Conservation (phyloP, 2,329 filamentous ascomycete species). For the Ophiostoma ips region DNA sequence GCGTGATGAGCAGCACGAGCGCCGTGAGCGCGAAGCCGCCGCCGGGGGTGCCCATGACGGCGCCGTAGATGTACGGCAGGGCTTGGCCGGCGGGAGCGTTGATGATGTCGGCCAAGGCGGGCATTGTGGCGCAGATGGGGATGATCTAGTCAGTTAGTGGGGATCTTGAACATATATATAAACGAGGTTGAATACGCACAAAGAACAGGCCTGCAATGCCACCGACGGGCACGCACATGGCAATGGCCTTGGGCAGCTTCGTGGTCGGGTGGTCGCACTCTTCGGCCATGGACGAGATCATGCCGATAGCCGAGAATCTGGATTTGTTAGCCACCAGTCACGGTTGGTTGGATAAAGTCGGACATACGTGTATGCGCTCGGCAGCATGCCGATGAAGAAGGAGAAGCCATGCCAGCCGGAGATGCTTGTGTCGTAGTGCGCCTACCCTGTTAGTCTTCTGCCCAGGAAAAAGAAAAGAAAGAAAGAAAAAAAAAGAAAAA, state of each 20-base stretch:
- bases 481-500: not conserved
- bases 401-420: constrained; percentile 29
- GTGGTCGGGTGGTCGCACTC: constrained; percentile 8
- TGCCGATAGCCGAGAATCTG: constrained; percentile 8
- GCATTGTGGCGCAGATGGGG: constrained; percentile 37
- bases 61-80: constrained; percentile 31
- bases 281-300: constrained; percentile 11
- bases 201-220: constrained; percentile 9
- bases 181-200: not conserved
- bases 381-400: constrained; percentile 10
- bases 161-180: not conserved
- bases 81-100: constrained; percentile 29
- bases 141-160: constrained; percentile 19
- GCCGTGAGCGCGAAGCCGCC: constrained; percentile 29
- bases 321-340: not conserved
- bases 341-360: not conserved
- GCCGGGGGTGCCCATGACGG: constrained; percentile 26
- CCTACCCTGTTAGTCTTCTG: not conserved
- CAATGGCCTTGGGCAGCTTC: constrained; percentile 6
- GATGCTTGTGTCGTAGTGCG: constrained; percentile 6
- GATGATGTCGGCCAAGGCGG: constrained; percentile 30
- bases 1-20: constrained; percentile 29
- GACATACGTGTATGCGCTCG: constrained; percentile 5
- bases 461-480: not conserved
- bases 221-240: constrained; percentile 5